Evolutionary conservation across 2,329 filamentous ascomycete genomes (phyloP), one percentile per base, ranked within the genome.

Genomic region (Cladorrhinum sp.): DNA sequence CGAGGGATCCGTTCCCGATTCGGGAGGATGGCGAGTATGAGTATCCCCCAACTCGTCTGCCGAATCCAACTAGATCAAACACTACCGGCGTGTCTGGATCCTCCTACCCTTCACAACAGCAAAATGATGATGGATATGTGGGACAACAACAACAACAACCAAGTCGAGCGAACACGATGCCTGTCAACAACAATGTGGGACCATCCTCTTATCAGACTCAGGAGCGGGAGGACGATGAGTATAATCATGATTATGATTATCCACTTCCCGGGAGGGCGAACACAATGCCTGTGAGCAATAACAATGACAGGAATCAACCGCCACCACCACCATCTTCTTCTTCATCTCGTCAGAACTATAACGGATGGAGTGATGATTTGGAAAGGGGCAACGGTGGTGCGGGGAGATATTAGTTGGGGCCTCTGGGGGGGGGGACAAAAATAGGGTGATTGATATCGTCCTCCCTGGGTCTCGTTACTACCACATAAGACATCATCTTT

Each of bases 311-410:
- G 18, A 55, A 49, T 1, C 36, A 12, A 23, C 33, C 18, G 2
- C 63, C 65, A 42, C n/a, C n/a, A n/a, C n/a, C n/a, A 46, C 4
- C 55, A 36, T 24, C 50, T 5, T 28, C 26, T 5, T 21, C 42
- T 3, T 20, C 42, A 3, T 36, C 57, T n/a, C 2, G 58, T 58
- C 6, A 64, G 66, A 57, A 54, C 14, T 55, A 50, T 30, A 66
- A 63, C 23, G 68, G 68, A 21, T 70, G 68, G 69, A 64, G 63
- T 23, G 60, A 67, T 33, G 68, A 69, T 46, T 42, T 68, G 8
- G 69, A 70, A 33, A 53, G 63, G 58, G 67, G 65, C 16, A 62
- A 58, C 26, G 62, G 60, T 28, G 26, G 30, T 33, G 26, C 62
- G 2, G n/a, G n/a, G 20, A 42, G 67, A 55, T 69, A 67, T 49